These are phyloP conservation scores for Backusella westeae DNA, from an alignment of 192 early-diverging fungal genomes.

Conservation along the genomic window DNA sequence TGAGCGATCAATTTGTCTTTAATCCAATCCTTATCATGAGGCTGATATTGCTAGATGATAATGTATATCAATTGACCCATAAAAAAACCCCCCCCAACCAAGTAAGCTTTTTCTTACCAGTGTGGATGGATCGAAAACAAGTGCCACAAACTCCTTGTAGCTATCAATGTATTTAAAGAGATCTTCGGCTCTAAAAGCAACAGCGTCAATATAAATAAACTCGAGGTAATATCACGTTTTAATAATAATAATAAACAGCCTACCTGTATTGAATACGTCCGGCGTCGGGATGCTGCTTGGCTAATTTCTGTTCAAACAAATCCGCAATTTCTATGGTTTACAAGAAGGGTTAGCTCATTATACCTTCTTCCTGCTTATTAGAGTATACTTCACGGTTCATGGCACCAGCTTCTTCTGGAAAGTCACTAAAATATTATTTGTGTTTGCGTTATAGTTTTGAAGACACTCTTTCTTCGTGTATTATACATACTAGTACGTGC, in stretches of 20 bases:
- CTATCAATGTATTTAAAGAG: constrained; percentile 27
- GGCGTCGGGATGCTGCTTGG: constrained; percentile 20
- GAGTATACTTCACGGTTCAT: constrained; percentile 20
- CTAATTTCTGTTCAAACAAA: constrained; percentile 20
- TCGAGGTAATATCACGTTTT: not conserved
- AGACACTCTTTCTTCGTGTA: not conserved
- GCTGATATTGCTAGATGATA: constrained; percentile 17
- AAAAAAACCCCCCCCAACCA: not conserved
- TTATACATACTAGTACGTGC: constrained; percentile 26
- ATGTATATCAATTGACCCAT: not conserved
- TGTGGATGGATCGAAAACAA: constrained; percentile 17
- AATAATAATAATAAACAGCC: not conserved
- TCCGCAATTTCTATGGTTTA: constrained; percentile 17
- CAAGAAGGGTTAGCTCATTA: not conserved
- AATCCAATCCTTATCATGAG: constrained; percentile 31
- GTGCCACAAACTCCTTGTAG: constrained; percentile 33
- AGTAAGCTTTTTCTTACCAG: constrained; percentile 7
- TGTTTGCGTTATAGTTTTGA: not conserved
- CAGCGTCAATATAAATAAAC: too few species aligned
- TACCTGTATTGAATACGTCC: constrained; percentile 30
- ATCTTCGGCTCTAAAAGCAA: constrained; percentile 21
- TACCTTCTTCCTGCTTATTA: not conserved
- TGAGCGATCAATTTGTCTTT: constrained; percentile 22
- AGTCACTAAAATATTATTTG: constrained; percentile 9
- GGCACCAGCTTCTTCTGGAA: constrained; percentile 7